These are phyloP conservation scores for Herpetomonas tarakana DNA, from an alignment of 208 protist species.

Conservation along the genomic window DNA sequence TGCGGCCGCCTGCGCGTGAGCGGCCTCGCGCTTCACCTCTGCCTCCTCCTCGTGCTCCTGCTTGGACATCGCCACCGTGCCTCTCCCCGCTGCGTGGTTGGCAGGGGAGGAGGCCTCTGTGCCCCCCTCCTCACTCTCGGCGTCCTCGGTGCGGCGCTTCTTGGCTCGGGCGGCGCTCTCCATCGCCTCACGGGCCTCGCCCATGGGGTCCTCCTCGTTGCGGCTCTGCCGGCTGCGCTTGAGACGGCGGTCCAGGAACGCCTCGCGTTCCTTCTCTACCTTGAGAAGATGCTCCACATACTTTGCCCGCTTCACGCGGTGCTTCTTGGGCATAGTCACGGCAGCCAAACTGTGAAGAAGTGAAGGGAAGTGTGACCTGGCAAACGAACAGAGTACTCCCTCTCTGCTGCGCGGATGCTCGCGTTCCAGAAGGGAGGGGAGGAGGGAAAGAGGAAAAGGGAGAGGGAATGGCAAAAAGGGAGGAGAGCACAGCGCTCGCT, in stretches of 20 bases:
- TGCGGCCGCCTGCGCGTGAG: constrained; percentile 8
- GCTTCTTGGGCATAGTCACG: constrained; percentile 78
- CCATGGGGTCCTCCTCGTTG: constrained; percentile 37
- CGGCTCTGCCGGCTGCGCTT: constrained; percentile 64
- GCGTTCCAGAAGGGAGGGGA: not conserved
- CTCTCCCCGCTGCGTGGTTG: not conserved
- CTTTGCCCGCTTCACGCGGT: constrained; percentile 83
- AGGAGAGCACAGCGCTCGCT: too few relatives aligned
- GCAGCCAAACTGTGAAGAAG: constrained; percentile 6
- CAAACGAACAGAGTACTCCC: too few relatives aligned
- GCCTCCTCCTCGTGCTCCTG: constrained; percentile 14
- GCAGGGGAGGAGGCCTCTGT: not conserved
- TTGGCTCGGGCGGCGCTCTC: constrained; percentile 11
- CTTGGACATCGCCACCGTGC: constrained; percentile 3
- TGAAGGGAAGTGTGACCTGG: too few relatives aligned
- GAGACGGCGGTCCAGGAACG: constrained; percentile 46
- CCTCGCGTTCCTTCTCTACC: constrained; percentile 70
- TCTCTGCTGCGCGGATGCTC: too few relatives aligned
- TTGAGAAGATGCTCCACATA: constrained; percentile 73
- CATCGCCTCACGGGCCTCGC: constrained; percentile 10
- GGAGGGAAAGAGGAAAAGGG: not conserved
- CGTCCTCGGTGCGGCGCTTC: constrained; percentile 24
- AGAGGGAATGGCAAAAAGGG: not conserved
- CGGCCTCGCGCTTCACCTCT: constrained; percentile 14
- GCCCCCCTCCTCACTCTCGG: not conserved